Evolutionary conservation across 208 protist species (phyloP), one percentile per base, ranked within the genome.

Genomic region (Crithidia mellificae): DNA sequence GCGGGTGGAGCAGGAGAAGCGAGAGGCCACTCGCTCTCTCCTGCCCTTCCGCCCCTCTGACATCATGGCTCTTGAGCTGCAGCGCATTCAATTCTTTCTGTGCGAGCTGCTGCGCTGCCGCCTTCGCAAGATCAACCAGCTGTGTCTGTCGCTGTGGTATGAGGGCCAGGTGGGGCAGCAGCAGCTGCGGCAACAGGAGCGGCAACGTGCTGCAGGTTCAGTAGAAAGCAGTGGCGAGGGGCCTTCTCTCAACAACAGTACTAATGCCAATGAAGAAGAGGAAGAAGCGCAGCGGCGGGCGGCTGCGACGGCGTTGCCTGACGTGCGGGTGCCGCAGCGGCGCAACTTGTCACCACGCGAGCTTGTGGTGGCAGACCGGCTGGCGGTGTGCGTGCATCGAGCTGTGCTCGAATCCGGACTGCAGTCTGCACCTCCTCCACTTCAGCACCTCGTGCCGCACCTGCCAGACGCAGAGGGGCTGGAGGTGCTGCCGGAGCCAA

Each of bases 61-160:
- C 63, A 85, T 96, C 22, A 85, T 92, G 67, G 38, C 57, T 2
- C 59, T 94, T 17, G 87, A 93, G 72, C 68, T 90, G 61, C 88
- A 96, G 67, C 87, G 91, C 17, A 62, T 83, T 19, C 81, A 90
- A 54, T 96, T 96, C 53, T 93, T 94, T 62, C 69, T 96, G 11
- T 84, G 71, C 22, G 88, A 96, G 69, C 68, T 96, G 49, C 79
- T 94, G 41, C 87, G 91, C 17, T 87, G 84, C 29, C 85, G 91
- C 6, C 55, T 96, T 58, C 82, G 80, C 38, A 96, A 96, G 65
- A 92, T 96, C 64, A 85, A 94, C 49, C 53, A 68, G 12, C 81
- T 96, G 3, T 75, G 80, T 41, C 63, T 62, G 14, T 68, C 85
- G 20, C 85, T 96, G 44, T 83, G 73, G 67, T 92, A 93, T 66